Conservation (phyloP, 176 grass and related monocot genomes). For the maize (Zea mays) region DNA sequence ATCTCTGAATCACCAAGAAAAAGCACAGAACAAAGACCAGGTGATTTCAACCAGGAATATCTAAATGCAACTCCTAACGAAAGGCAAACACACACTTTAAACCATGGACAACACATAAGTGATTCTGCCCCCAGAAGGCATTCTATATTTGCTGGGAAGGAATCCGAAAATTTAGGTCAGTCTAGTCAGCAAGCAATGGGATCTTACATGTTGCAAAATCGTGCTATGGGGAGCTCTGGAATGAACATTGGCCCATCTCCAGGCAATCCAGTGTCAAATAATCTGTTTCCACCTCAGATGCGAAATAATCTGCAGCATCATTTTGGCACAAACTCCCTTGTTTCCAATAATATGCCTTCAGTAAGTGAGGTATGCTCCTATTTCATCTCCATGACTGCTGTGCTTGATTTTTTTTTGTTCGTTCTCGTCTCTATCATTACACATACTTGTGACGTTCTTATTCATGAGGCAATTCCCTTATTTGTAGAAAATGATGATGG, state of each 20-base stretch:
- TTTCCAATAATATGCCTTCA: slow-evolving; percentile 48
- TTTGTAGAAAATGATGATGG: slow-evolving; percentile 61
- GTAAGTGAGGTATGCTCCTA: slow-evolving; percentile 60
- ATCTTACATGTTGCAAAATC: slow-evolving; percentile 60
- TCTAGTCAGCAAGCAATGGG: slow-evolving; percentile 51
- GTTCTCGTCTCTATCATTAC: background rate
- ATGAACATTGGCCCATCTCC: slow-evolving; percentile 56
- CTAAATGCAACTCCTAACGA: slow-evolving; percentile 44
- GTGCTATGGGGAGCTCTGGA: slow-evolving; percentile 53
- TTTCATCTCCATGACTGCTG: slow-evolving; percentile 11
- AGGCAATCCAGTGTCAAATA: slow-evolving; percentile 43
- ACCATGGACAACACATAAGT: slow-evolving; percentile 47
- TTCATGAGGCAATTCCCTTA: slow-evolving; percentile 33
- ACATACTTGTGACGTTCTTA: background rate
- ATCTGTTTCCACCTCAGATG: slow-evolving; percentile 47
- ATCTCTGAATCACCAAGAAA: slow-evolving; percentile 60
- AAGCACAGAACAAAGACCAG: slow-evolving; percentile 50
- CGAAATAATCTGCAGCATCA: slow-evolving; percentile 56
- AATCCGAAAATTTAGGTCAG: slow-evolving; percentile 39
- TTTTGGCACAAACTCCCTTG: slow-evolving; percentile 54
- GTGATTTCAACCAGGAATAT: slow-evolving; percentile 61
- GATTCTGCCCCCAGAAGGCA: slow-evolving; percentile 47
- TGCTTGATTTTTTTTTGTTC: slow-evolving; percentile 9
- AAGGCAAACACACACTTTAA: slow-evolving; percentile 36
- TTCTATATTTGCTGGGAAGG: slow-evolving; percentile 47